Base-by-base conservation (phyloP, 306 rosid genomes). In the Inga leiocalycina region DNA sequence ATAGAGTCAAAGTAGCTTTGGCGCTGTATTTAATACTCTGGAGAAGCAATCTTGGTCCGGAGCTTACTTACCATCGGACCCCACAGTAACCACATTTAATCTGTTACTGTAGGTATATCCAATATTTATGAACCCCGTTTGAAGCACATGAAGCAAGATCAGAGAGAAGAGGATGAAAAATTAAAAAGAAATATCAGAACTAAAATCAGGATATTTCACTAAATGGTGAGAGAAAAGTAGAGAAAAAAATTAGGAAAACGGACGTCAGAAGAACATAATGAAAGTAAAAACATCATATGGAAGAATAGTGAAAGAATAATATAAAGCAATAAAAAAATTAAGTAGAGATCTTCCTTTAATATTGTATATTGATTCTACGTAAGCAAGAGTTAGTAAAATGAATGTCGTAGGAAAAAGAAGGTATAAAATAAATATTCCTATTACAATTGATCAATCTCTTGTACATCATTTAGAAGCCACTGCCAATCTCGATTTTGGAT, bases 381-480 rank as follows among this genome's bases (percentile, higher is more conserved):
- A 66, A 71, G 59, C 44, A 75, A 51, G 22, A 22, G 35, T n/a
- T 79, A 49, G 30, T 74, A 75, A 62, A 79, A 79, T 22, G 79
- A 22, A 16, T 70, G 37, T 24, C 48, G 17, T n/a, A 76, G 68
- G 22, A 37, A 39, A 59, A 77, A 10, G 52, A 67, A 61, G 70
- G 37, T 32, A 65, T 39, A 19, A 34, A 71, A 76, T 14, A 5
- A 2, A 32, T 35, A 65, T 71, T 56, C 59, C 66, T 81, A 46
- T 59, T 82, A 79, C 86, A 72, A 74, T 62, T 57, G 59, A 73
- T 81, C 74, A 78, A 72, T 73, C 79, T 44, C 57, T 66, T 51
- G 51, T 35, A 74, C 54, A 68, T 78, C 72, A 81, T 49, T 78
- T 80, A 49, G 54, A 77, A 67, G 74, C 70, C 46, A 64, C 17